Evolutionary conservation across 257 asterid species (phyloP), one percentile per base, ranked within the genome.

Genomic region (Buddleja alternifolia): DNA sequence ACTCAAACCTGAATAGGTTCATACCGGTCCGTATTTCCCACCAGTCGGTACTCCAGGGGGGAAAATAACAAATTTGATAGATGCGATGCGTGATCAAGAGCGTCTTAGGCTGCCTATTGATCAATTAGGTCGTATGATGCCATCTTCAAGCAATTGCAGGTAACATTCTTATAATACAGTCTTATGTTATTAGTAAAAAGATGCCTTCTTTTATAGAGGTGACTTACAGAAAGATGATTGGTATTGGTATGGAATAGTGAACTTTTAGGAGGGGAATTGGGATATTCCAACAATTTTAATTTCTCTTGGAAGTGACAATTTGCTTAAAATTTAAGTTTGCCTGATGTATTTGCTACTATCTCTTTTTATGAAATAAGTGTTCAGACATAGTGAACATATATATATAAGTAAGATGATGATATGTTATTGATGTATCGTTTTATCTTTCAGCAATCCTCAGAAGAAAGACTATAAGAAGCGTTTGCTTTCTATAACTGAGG

Each of bases 91-190:
- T 14, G 63, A 77, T 62, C 64, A 32, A 48, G 70, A 63, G 55
- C 66, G 36, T 21, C 74, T 29, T 8, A 66, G 45, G 63, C 75
- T 57, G 12, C 79, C 80, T 60, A 60, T 56, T 69, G 73, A 66
- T n/a, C 78, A 69, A 50, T 60, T 65, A 11, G 71, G 68, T n/a
- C 16, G 55, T 17, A 10, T 48, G 68, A 53, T 67, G 61, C 73
- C 86, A 5, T 29, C 75, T 45, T 61, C 78, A 17, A 66, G 78
- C 74, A 66, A 51, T 66, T 69, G 64, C 7, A 36, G 84, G 89
- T 84, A 75, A 70, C 60, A 23, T 7, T 40, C 17, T 60, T 19
- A 48, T n/a, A 36, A 41, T 24, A 47, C 11, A 14, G 48, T 21
- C 19, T 60, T 29, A 29, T 29, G 34, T 1, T 29, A 29, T 29